A percentile compares a stretch with the other conserved stretches of the same genome.
Evolutionary conservation across 2,329 filamentous ascomycete genomes (phyloP).

Genomic region (Geosmithia flava): DNA sequence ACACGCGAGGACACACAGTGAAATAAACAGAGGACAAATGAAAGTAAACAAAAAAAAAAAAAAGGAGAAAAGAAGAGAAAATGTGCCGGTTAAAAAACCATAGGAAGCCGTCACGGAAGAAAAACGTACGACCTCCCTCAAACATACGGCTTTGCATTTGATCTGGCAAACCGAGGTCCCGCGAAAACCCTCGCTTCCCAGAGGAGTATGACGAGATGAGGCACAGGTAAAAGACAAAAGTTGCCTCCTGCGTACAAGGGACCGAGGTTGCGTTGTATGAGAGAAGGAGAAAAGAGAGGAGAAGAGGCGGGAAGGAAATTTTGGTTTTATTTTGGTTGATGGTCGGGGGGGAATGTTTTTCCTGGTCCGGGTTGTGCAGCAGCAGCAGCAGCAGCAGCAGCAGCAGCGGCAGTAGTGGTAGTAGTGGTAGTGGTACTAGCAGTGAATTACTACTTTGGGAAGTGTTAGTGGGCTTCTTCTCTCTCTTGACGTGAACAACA

Average conservation of each 20-base stretch:
- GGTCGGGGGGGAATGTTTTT: not conserved
- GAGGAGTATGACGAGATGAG: not conserved
- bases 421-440: too few species aligned
- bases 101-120: slow-evolving; percentile 26
- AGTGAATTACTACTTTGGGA: too few species aligned
- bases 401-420: not conserved
- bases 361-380: too few species aligned
- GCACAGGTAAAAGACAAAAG: slow-evolving; percentile 5
- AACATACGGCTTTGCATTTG: slow-evolving; percentile 23
- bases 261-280: too few species aligned
- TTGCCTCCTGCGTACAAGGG: not conserved
- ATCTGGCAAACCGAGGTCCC: slow-evolving; percentile 19
- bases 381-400: too few species aligned
- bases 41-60: too few species aligned
- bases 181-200: slow-evolving; percentile 2
- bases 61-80: not conserved
- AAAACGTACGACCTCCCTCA: slow-evolving; percentile 27
- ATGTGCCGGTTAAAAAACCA: slow-evolving; percentile 31
- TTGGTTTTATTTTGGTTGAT: not conserved
- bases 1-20: too few species aligned
- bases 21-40: too few species aligned
- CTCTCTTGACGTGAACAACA: too few species aligned
- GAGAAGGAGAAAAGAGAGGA: too few species aligned
- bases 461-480: too few species aligned
- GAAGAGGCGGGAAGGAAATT: not conserved